phyloP scores from a whole-genome alignment of 1,284 basidiomycete genomes.

The Apiotrichum akiyoshidainum region DNA sequence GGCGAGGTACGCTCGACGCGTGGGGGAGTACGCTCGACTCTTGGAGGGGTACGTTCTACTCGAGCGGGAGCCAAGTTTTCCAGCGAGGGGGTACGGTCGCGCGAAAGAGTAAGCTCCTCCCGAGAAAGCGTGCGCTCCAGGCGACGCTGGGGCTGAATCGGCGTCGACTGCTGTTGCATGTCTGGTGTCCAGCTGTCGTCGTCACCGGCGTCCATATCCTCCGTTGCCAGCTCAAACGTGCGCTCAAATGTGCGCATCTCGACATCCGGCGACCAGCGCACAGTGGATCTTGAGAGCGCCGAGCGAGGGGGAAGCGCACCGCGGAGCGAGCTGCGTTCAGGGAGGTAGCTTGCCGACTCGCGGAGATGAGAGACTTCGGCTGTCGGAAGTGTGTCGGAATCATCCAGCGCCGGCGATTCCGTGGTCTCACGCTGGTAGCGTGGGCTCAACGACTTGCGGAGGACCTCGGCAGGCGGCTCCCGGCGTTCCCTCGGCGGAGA shows the following conservation, averaged over 20 bases:
- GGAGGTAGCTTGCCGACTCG: neutral
- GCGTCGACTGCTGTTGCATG: neutral
- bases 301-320: neutral
- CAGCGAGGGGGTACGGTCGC: too few species aligned
- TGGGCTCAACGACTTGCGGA: neutral
- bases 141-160: neutral
- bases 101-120: neutral
- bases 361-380: neutral
- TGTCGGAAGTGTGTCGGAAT: conserved; percentile 1
- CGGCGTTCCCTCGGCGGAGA: neutral
- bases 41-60: neutral
- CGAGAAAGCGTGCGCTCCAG: neutral
- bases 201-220: neutral
- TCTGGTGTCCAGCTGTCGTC: conserved; percentile 1
- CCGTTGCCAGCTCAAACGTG: neutral
- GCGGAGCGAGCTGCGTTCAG: conserved; percentile 2
- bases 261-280: conserved; percentile 8
- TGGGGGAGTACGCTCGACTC: neutral
- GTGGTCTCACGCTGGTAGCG: neutral
- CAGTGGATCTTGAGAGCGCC: conserved; percentile 2
- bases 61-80: too few species aligned
- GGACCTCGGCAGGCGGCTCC: neutral
- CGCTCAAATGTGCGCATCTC: neutral
- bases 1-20: too few species aligned
- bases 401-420: conserved; percentile 1